These are phyloP conservation scores for Thymus quinquecostatus DNA, from an alignment of 257 asterid species.

Conservation along the genomic window DNA sequence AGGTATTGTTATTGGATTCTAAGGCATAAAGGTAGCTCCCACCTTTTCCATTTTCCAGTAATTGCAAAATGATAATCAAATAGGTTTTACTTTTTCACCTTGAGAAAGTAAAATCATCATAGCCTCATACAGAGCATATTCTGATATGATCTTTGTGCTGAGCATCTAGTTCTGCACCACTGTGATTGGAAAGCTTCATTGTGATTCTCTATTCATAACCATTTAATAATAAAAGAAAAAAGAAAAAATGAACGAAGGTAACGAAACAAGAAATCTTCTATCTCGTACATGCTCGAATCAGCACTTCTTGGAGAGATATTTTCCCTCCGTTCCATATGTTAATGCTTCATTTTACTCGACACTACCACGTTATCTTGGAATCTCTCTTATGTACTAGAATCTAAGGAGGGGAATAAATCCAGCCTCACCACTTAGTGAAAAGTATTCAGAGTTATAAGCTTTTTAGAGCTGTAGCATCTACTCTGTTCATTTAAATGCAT, in stretches of 20 bases:
- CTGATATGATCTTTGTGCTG: constrained; percentile 13
- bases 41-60: neutral
- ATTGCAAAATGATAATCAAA: constrained; percentile 18
- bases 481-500: neutral
- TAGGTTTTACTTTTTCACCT: neutral
- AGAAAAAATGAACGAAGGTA: neutral
- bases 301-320: neutral
- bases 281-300: neutral
- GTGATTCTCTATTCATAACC: neutral
- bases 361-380: constrained; percentile 9
- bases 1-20: constrained; percentile 20
- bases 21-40: neutral
- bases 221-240: too few species aligned
- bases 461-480: neutral
- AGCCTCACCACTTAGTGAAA: neutral
- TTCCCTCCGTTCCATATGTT: neutral
- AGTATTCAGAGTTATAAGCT: neutral
- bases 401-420: neutral
- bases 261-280: neutral
- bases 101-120: neutral
- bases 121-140: constrained; percentile 17
- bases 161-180: constrained; percentile 32
- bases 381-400: neutral
- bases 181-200: constrained; percentile 4
- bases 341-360: constrained; percentile 1